Conservation (phyloP, 2,329 filamentous ascomycete species). For the Alternaria longipes region DNA sequence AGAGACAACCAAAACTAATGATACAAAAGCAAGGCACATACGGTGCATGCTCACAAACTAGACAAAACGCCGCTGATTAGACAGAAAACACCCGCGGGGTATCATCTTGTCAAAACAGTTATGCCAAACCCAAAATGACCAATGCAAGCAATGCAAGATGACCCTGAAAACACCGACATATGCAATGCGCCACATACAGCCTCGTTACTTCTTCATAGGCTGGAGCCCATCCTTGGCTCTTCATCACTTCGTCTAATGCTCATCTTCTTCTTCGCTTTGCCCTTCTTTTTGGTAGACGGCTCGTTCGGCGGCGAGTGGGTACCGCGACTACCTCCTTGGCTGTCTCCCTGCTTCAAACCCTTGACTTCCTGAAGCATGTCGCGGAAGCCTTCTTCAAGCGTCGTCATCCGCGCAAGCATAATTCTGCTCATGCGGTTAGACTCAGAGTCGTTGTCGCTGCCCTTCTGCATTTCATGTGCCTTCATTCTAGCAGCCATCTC, state of each 20-base stretch:
- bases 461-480: conserved; percentile 31
- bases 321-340: conserved; percentile 36
- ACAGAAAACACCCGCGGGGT: conserved; percentile 10
- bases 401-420: conserved; percentile 90
- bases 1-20: background rate
- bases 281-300: conserved; percentile 35
- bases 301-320: conserved; percentile 42
- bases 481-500: conserved; percentile 46
- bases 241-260: conserved; percentile 30
- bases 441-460: conserved; percentile 44
- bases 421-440: conserved; percentile 68
- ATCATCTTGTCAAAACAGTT: conserved; percentile 12
- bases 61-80: conserved; percentile 6
- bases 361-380: conserved; percentile 86
- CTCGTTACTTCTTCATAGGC: conserved; percentile 21
- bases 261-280: conserved; percentile 44
- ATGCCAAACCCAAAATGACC: conserved; percentile 7
- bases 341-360: conserved; percentile 61
- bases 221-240: conserved; percentile 41
- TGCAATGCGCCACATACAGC: conserved; percentile 6
- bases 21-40: conserved; percentile 2
- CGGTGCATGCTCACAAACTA: background rate
- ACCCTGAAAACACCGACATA: conserved; percentile 15
- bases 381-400: conserved; percentile 87
- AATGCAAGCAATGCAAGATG: conserved; percentile 12